Evolutionary conservation across 1,139 yeast species (phyloP).

Genomic region (Starmera stellimalicola): DNA sequence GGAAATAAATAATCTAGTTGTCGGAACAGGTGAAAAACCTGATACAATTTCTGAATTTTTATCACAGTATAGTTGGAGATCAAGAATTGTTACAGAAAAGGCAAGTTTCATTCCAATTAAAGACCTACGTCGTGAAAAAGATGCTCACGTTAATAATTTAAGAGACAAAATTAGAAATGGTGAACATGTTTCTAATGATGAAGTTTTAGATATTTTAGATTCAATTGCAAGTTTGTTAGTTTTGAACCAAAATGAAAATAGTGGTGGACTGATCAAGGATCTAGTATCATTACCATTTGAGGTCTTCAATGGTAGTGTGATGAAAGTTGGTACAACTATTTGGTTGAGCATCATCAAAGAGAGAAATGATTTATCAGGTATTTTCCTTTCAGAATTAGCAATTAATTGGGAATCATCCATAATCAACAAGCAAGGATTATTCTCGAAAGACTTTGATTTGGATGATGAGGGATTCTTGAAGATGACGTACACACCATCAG

Average conservation of each 20-base stretch:
- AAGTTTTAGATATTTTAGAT: conserved; percentile 35
- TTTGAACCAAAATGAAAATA: conserved; percentile 30
- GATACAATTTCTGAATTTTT: conserved; percentile 67
- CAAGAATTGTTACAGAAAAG: conserved; percentile 29
- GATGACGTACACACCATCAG: conserved; percentile 90
- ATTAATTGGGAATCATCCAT: conserved; percentile 59
- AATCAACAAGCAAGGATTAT: conserved; percentile 53
- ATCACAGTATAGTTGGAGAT: conserved; percentile 73
- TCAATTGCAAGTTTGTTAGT: conserved; percentile 37
- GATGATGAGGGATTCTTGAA: conserved; percentile 51
- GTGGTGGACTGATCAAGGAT: conserved; percentile 45
- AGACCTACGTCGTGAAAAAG: conserved; percentile 12
- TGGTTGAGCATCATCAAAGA: conserved; percentile 82
- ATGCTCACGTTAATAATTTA: conserved; percentile 13
- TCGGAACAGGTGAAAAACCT: conserved; percentile 26
- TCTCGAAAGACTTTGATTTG: conserved; percentile 50
- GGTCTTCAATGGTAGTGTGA: conserved; percentile 47
- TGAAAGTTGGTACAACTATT: conserved; percentile 60
- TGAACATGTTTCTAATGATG: conserved; percentile 22
- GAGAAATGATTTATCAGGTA: conserved; percentile 44
- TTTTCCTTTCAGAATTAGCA: conserved; percentile 61
- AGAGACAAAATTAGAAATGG: conserved; percentile 12
- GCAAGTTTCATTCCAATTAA: conserved; percentile 13
- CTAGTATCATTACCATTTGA: conserved; percentile 67
- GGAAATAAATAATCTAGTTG: conserved; percentile 30